Evolutionary conservation across 2,329 filamentous ascomycete genomes (phyloP), one percentile per base, ranked within the genome.

Genomic region (Cladosporium sp.): DNA sequence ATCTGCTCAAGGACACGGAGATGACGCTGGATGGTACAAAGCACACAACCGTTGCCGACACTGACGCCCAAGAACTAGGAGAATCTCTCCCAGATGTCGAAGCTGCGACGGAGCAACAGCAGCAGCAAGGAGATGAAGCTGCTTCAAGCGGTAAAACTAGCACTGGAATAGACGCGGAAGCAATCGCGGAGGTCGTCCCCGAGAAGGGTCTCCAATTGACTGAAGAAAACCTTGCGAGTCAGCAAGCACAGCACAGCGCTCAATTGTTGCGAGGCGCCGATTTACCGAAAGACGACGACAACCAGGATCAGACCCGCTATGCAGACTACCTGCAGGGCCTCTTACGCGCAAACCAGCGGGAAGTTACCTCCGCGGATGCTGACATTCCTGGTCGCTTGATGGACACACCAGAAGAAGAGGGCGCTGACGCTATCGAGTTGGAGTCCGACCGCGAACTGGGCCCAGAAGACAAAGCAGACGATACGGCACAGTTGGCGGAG

Each of bases 171-270:
- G 50, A 16, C 18, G 44, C 10, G 3, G 18, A 45, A n/a, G 22
- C 13, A 2, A 14, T 32, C 3, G 51, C 56, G 6, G 46, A 52
- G 11, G 44, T 50, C 9, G 43, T 44, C 4, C 44, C 44, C 33
- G 5, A 4, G 43, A 34, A 9, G 5, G 55, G 14, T 49, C 51
- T 51, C 46, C 54, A 61, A 13, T 53, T 69, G 31, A 69, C 66
- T 2, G 61, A 60, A 52, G 64, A 60, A 9, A 69, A 68, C 43
- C 58, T 69, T 13, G 61, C 61, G 28, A 65, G 57, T 49, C 64
- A 66, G 40, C 61, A 68, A 56, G 64, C 60, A 28, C 49, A 59
- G 32, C 57, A 64, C 10, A 54, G 50, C 22, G 40, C 43, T 16
- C 50, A 54, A n/a, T 31, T 53, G 8, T 41, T 56, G 3, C 57